Evolutionary conservation across 2,329 filamentous ascomycete species (phyloP).

Genomic region (Pestalotiopsis sp.): DNA sequence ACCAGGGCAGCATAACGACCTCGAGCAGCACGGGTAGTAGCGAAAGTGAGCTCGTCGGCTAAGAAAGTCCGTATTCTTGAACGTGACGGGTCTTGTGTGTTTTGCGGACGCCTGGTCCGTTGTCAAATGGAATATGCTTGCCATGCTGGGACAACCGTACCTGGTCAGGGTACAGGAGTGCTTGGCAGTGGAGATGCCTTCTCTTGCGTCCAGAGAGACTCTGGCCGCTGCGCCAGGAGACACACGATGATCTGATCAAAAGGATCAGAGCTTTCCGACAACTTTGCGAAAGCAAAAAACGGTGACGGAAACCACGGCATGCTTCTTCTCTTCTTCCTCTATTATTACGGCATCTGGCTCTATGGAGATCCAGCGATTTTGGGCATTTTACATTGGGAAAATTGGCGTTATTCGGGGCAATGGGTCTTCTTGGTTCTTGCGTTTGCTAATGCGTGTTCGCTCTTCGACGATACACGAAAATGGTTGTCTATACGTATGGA

Average conservation of each 20-base stretch:
- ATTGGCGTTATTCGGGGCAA: neutral
- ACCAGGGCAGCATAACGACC: conserved; percentile 26
- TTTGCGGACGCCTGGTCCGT: no score
- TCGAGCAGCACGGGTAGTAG: conserved; percentile 18
- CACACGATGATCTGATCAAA: neutral
- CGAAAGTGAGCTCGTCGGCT: conserved; percentile 3
- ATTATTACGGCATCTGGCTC: neutral
- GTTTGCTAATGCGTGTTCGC: neutral
- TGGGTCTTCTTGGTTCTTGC: neutral
- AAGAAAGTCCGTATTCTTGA: no score
- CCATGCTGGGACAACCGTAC: no score
- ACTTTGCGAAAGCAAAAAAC: neutral
- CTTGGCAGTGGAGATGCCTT: no score
- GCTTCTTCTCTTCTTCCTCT: neutral
- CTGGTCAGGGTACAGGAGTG: no score
- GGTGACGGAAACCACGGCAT: neutral
- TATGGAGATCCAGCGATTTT: neutral
- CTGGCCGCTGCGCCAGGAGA: neutral
- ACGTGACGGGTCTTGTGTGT: no score
- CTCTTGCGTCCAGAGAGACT: neutral
- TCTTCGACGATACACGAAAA: neutral
- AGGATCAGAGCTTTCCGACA: neutral
- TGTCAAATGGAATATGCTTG: no score
- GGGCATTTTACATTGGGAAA: neutral
- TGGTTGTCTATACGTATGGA: neutral